Base-by-base conservation (phyloP, 2,329 filamentous ascomycete species). In the Sporothrix schenckii region DNA sequence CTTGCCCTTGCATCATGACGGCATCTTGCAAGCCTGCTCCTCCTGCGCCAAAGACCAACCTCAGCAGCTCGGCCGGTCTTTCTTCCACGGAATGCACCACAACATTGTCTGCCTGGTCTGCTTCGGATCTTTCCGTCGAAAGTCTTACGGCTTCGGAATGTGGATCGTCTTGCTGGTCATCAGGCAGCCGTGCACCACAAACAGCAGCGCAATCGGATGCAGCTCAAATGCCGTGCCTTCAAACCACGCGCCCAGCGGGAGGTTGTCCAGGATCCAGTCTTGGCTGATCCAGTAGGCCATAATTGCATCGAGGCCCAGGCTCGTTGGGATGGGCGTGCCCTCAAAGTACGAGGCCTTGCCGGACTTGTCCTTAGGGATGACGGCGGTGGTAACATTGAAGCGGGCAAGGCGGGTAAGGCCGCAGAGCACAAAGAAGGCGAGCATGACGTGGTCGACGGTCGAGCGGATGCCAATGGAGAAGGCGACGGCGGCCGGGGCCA, bases 271-370 rank as follows among this genome's bases (percentile, higher is more conserved):
- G 60, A 94, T 86, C 92, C 92, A 94, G 73, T 91, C 91, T 75
- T 92, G 85, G 70, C 86, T 89, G 41, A 96, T 87, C 91, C 93
- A 98, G 81, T 91, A 97, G 41, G 91, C 92, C 92, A 98, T 97
- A 71, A 97, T 76, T 16, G 85, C 88, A 73, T 92, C 93, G 75
- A 97, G 89, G 1, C 86, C 89, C 30, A 98, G 84, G 30, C 92
- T 94, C 3, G 93, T 98, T 1, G 95, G 95, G 76, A 98, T 97
- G 0, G 95, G 95, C 0, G 94, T 97, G 76, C 95, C 95, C 82
- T 99, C 95, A 76, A 99, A 99, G 82, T 97, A 99, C 78, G 91
- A 88, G 72, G 92, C 93, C 83, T 99, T 99, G 75, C 95, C 95
- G 0, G 87, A 88, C 65, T 89, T 91, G 79, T 99, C 95, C 82